phyloP scores from a whole-genome alignment of 495 filamentous ascomycete genomes.

The Apodospora peruviana region DNA sequence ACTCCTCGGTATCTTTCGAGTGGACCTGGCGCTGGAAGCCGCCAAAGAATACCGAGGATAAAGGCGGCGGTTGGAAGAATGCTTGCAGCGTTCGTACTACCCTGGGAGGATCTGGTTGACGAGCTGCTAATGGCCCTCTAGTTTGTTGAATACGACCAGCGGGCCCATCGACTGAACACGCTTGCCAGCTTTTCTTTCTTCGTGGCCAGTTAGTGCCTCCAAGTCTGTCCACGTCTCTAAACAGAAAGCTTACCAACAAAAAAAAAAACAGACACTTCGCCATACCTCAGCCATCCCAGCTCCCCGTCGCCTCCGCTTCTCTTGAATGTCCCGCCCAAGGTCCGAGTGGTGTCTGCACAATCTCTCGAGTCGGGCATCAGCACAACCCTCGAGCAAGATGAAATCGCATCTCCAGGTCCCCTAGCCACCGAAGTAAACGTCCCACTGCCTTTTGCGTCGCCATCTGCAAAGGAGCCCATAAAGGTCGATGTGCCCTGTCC shows the following conservation, averaged over 20 bases:
- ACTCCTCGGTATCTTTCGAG: slow-evolving; percentile 78
- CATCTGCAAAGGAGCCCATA: slow-evolving; percentile 49
- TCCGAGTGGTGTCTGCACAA: slow-evolving; percentile 75
- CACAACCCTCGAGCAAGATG: slow-evolving; percentile 49
- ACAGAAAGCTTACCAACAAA: background rate
- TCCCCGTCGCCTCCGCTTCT: slow-evolving; percentile 66
- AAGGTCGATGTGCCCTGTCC: slow-evolving; percentile 86
- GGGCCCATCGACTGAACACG: slow-evolving; percentile 81
- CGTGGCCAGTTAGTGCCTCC: slow-evolving; percentile 64
- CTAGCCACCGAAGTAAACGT: slow-evolving; percentile 38
- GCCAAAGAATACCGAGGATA: slow-evolving; percentile 75
- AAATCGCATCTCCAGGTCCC: slow-evolving; percentile 62
- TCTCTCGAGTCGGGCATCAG: slow-evolving; percentile 75
- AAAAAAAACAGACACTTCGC: slow-evolving; percentile 24
- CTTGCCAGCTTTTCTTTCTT: slow-evolving; percentile 91
- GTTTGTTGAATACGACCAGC: slow-evolving; percentile 95
- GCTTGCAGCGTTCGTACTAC: slow-evolving; percentile 66
- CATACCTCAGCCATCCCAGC: slow-evolving; percentile 36
- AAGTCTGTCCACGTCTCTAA: background rate
- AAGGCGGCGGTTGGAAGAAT: slow-evolving; percentile 89
- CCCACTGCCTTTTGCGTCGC: slow-evolving; percentile 25
- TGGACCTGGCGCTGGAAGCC: slow-evolving; percentile 98
- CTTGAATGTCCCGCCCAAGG: slow-evolving; percentile 64
- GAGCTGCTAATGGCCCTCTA: slow-evolving; percentile 30
- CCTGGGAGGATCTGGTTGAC: background rate